Base-by-base conservation (phyloP, 257 asterid species). In the Mentha longifolia region DNA sequence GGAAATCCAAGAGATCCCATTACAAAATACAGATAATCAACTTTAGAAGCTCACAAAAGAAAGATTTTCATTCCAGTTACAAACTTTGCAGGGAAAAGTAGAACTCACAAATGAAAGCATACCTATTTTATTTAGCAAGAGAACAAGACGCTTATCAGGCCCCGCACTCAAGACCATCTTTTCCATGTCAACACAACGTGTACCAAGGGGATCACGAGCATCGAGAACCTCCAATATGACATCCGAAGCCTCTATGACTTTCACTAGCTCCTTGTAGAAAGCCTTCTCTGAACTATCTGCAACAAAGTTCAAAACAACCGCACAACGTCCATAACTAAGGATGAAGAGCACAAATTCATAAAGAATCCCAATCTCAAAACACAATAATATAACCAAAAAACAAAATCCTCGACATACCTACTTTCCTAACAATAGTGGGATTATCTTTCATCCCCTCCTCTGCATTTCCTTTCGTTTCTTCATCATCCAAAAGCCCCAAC, bases 181-280 rank as follows among this genome's bases (percentile, higher is more conserved):
- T 83, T 94, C 97, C 99, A 89, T 94, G 82, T 94, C 97, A 30
- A 65, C 77, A 60, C 93, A 94, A 15, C 99, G 97, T 5, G 97
- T 91, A 60, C 99, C 99, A 17, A 94, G 75, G 15, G 99, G 99
- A 76, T 91, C 99, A 62, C 98, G 90, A 68, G 99, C 98, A 85
- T 94, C 99, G 79, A 94, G 97, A 75, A 94, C 98, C 82, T 94
- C 98, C 78, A 94, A 61, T 73, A 94, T 89, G 61, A 94, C 99
- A 84, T 94, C 98, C 64, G 99, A 91, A 65, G 95, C 93, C 43
- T 94, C 97, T 15, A 94, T 82, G 6, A 94, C 99, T 81, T 91
- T 94, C 73, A 82, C 96, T 77, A 94, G 78, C 82, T 94, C 99
- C 86, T 89, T 94, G 85, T 91, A 91, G 70, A 94, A 91, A 13